These are phyloP conservation scores for Lasiodiplodia sp. DNA, from an alignment of 2,329 filamentous ascomycete species.

Conservation along the genomic window DNA sequence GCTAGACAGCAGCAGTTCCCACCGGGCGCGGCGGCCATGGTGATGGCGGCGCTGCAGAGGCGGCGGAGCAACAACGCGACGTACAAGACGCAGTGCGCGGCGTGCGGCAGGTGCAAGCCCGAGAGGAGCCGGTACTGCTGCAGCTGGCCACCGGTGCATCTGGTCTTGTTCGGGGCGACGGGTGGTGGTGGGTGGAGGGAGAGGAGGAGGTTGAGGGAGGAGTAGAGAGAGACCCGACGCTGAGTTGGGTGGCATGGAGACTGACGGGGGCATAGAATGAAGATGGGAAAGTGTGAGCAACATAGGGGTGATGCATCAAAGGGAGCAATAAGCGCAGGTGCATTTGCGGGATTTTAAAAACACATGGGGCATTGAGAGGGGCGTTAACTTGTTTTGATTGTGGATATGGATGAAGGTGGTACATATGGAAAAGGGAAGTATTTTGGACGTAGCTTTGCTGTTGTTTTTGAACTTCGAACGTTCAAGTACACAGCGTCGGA, in stretches of 20 bases:
- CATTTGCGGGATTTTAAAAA: background rate
- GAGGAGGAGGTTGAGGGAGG: background rate
- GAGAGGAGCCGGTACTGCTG: conserved; percentile 17
- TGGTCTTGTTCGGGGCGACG: conserved; percentile 9
- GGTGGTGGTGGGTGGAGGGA: background rate
- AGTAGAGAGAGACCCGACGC: background rate
- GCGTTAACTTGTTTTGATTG: background rate
- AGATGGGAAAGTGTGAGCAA: background rate
- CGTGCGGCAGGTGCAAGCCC: conserved; percentile 17
- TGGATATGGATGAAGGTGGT: background rate
- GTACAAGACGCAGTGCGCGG: conserved; percentile 1
- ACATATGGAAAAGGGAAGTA: background rate
- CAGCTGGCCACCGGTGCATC: conserved; percentile 16
- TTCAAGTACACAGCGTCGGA: background rate
- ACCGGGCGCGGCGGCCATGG: background rate
- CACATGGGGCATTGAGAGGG: background rate
- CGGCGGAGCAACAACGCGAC: background rate
- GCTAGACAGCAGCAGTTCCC: background rate
- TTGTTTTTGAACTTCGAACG: background rate
- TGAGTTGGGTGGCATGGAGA: no score
- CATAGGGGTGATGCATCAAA: background rate
- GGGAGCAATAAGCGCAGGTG: background rate
- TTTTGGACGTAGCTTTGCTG: background rate
- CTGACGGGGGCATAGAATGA: background rate
- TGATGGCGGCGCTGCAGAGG: conserved; percentile 18